Conservation (phyloP, 805 yeast species). For the Metschnikowia shivogae region DNA sequence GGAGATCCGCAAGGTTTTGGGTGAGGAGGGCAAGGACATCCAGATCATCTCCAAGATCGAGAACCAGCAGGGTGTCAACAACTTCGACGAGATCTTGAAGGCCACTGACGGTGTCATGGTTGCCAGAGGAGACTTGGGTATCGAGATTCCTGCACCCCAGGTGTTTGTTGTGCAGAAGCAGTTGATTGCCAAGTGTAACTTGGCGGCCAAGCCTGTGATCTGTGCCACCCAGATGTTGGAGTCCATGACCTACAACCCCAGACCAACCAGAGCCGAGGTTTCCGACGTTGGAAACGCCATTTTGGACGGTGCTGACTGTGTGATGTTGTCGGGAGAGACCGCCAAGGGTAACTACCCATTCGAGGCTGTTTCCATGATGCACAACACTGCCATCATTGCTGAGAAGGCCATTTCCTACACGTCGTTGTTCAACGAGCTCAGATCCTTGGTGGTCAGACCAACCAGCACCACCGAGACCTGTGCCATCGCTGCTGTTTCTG, state of each 20-base stretch:
- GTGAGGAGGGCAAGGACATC: slow-evolving; percentile 94
- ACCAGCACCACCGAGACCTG: slow-evolving; percentile 93
- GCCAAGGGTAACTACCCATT: slow-evolving; percentile 99
- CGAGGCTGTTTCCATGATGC: slow-evolving; percentile 98
- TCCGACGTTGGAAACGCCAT: slow-evolving; percentile 99
- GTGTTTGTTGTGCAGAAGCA: slow-evolving; percentile 98
- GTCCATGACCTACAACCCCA: slow-evolving; percentile 99
- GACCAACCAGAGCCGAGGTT: slow-evolving; percentile 99
- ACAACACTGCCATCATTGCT: slow-evolving; percentile 92
- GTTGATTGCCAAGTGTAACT: slow-evolving; percentile 97
- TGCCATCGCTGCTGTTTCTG: slow-evolving; percentile 95
- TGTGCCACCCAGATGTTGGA: slow-evolving; percentile 99
- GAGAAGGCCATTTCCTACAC: slow-evolving; percentile 94
- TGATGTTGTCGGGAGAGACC: slow-evolving; percentile 98
- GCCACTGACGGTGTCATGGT: slow-evolving; percentile 99
- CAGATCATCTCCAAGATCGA: slow-evolving; percentile 97
- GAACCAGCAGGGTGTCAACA: slow-evolving; percentile 99
- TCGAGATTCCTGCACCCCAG: slow-evolving; percentile 98
- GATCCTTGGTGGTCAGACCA: slow-evolving; percentile 81
- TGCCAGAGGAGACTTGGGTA: slow-evolving; percentile 99
- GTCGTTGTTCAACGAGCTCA: slow-evolving; percentile 79
- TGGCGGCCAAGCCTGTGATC: slow-evolving; percentile 98
- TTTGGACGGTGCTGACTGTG: slow-evolving; percentile 99
- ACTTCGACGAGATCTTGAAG: slow-evolving; percentile 90
- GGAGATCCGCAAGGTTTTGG: slow-evolving; percentile 89